These are phyloP conservation scores for Fusarium cyanostomum DNA, from an alignment of 2,329 filamentous ascomycete species.

Conservation along the genomic window DNA sequence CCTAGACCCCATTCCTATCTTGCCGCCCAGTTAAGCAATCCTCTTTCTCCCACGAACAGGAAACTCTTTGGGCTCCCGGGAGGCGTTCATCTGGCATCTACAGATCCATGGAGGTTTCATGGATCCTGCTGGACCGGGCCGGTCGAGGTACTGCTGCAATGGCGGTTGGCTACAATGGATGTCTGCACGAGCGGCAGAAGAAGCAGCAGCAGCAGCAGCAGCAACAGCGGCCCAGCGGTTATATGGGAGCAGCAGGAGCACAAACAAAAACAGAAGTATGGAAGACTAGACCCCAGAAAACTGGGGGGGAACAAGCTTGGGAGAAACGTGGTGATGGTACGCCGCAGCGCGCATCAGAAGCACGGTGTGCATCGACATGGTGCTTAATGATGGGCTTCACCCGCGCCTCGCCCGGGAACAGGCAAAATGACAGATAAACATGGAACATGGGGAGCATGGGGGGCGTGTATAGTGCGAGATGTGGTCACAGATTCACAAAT, in stretches of 20 bases:
- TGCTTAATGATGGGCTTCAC: constrained; percentile 23
- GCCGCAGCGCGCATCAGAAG: background rate
- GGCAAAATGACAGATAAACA: constrained; percentile 32
- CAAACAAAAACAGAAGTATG: constrained; percentile 10
- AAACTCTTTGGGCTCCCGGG: background rate
- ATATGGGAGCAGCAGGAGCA: constrained; percentile 19
- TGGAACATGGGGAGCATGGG: constrained; percentile 18
- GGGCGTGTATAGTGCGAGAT: constrained; percentile 30
- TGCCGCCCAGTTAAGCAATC: constrained; percentile 10
- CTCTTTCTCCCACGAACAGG: constrained; percentile 1
- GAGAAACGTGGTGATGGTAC: constrained; percentile 21
- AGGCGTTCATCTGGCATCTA: constrained; percentile 33
- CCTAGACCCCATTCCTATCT: constrained; percentile 10
- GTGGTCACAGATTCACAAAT: constrained; percentile 28
- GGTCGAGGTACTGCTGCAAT: constrained; percentile 26
- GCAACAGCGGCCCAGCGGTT: constrained; percentile 18
- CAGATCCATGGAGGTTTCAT: constrained; percentile 32
- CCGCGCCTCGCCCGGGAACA: constrained; percentile 42
- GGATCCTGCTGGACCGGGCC: constrained; percentile 35
- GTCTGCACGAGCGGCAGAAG: constrained; percentile 20
- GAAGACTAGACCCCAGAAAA: constrained; percentile 18
- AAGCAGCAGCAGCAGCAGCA: constrained; percentile 13
- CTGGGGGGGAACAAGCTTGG: constrained; percentile 9
- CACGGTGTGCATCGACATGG: constrained; percentile 13
- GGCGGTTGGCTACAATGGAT: constrained; percentile 6